Evolutionary conservation across 345 rosid genomes (phyloP), one percentile per base, ranked within the genome.

Genomic region (Lepidium aucheri): DNA sequence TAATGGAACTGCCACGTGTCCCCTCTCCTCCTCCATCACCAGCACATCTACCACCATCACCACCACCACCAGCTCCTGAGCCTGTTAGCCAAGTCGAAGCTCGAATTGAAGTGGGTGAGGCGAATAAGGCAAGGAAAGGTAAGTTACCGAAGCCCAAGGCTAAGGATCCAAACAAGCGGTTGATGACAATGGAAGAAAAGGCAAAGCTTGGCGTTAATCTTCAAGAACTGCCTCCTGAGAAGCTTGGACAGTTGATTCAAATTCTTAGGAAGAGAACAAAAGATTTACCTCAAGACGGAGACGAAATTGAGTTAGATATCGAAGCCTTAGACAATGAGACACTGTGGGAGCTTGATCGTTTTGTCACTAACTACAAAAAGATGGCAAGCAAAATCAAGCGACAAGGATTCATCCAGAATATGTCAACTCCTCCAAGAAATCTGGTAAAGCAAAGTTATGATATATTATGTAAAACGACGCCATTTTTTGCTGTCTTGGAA

Each of bases 341-440:
- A 0, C 68, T 89, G 0, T 89, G 96, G 94, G 94, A 89, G 79
- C 85, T 86, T 67, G 96, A 89, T 65, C 82, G 94, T 17, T 89
- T 86, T 53, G 89, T 89, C 24, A 83, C 96, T 1, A 85, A 89
- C 41, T 86, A 83, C 63, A 89, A 85, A 69, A 89, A 89, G 69
- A 77, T 83, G 87, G 89, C 72, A 14, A 86, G 96, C 77, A 89
- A 89, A 78, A 77, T 85, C 11, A 89, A 79, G 80, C 79, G 96
- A 22, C 91, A 89, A 63, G 91, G 84, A 67, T 68, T 68, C 28
- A 63, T 75, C 7, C 78, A 58, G 56, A 75, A 63, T 26, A 18
- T 63, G 12, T 22, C 78, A 16, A 68, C 74, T 47, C 70, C 78
- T 0, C 42, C 49, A 1, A 57, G 70, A 51, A 51, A 57, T 24